Conservation (phyloP, 2,329 filamentous ascomycete species). For the Trichoderma atroviride region DNA sequence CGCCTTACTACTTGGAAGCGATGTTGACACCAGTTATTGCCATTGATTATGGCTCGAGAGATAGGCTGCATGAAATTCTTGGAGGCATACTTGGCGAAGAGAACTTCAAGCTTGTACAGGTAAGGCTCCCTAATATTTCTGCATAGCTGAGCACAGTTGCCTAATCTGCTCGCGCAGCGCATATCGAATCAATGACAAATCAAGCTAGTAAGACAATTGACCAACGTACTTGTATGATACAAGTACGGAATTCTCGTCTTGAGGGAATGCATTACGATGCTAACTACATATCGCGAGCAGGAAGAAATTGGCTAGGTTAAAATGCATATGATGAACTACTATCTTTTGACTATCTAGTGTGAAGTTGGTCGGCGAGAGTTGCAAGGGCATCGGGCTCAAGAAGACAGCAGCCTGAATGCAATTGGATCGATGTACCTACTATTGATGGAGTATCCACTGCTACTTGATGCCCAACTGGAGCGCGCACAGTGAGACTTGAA, state of each 20-base stretch:
- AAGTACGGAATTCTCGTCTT: background rate
- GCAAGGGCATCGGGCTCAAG: background rate
- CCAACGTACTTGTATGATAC: constrained; percentile 1
- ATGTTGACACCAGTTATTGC: constrained; percentile 23
- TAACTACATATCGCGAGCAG: background rate
- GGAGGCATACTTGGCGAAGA: constrained; percentile 2
- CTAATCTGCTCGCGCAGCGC: constrained; percentile 18
- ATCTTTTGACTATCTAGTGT: background rate
- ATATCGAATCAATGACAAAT: constrained; percentile 25
- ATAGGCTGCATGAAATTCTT: constrained; percentile 17
- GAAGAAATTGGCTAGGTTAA: background rate
- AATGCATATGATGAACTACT: background rate
- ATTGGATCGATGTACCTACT: background rate
- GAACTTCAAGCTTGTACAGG: constrained; percentile 11
- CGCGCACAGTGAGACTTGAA: too few species aligned
- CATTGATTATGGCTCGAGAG: constrained; percentile 13
- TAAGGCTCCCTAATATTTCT: background rate
- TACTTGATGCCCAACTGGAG: too few species aligned
- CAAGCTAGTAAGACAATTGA: constrained; percentile 7
- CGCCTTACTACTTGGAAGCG: background rate
- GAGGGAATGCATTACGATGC: background rate
- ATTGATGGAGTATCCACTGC: background rate
- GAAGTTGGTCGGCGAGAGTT: background rate
- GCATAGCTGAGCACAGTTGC: background rate
- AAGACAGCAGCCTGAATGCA: background rate